Conservation (phyloP, 169 alveolate species). For the Plasmodium chabaudi region DNA sequence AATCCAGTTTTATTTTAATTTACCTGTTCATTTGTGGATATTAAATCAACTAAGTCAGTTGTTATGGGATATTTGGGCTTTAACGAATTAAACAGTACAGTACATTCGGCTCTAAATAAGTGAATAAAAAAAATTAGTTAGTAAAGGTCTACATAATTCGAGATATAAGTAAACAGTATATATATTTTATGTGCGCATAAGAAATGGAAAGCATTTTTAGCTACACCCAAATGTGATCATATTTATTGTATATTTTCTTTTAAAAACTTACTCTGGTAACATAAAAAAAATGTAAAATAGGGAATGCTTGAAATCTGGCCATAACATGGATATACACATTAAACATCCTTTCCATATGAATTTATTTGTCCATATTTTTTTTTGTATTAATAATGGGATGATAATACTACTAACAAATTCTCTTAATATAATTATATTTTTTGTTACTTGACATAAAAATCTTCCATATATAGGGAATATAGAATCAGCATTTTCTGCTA, state of each 20-base stretch:
- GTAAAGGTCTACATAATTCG: neutral
- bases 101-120: constrained; percentile 62
- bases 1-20: neutral
- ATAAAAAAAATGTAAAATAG: constrained; percentile 68
- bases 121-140: constrained; percentile 36
- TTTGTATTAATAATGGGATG: constrained; percentile 72
- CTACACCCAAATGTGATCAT: too few species aligned
- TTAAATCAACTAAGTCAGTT: constrained; percentile 55
- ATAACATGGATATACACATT: constrained; percentile 74
- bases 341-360: constrained; percentile 73
- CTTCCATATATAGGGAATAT: constrained; percentile 75
- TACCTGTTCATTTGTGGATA: constrained; percentile 74
- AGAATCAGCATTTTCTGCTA: constrained; percentile 61
- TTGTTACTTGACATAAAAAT: constrained; percentile 68
- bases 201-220: too few species aligned
- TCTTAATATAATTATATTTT: constrained; percentile 57
- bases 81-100: constrained; percentile 46
- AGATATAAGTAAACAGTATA: neutral
- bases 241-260: neutral
- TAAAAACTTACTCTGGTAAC: constrained; percentile 66
- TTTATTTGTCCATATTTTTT: constrained; percentile 74
- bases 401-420: constrained; percentile 75
- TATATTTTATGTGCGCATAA: neutral
- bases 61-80: constrained; percentile 50
- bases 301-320: constrained; percentile 75